These are phyloP conservation scores for Schwanniomyces pseudopolymorphus DNA, from an alignment of 805 yeast genomes.

Conservation along the genomic window DNA sequence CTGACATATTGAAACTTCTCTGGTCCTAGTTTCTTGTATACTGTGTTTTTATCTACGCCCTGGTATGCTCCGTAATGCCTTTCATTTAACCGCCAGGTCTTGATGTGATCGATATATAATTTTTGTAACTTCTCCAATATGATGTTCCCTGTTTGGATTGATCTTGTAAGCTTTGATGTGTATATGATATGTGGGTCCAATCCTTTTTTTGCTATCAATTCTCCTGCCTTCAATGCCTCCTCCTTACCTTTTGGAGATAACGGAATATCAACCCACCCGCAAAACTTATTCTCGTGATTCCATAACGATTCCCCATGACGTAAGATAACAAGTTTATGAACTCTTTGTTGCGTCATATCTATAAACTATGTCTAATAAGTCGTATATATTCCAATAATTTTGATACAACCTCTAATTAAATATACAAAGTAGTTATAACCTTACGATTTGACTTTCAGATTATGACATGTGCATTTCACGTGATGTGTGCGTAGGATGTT, in stretches of 20 bases:
- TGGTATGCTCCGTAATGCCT: slow-evolving; percentile 45
- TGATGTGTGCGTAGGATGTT: too few relatives aligned
- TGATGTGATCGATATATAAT: slow-evolving; percentile 37
- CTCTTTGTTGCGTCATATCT: slow-evolving; percentile 5
- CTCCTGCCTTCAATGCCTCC: slow-evolving; percentile 41
- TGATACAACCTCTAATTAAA: neutral
- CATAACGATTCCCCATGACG: slow-evolving; percentile 47
- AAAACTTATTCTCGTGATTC: slow-evolving; percentile 43
- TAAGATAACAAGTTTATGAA: slow-evolving; percentile 38
- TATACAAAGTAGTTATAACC: neutral
- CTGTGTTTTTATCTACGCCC: slow-evolving; percentile 38
- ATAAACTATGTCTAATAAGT: neutral
- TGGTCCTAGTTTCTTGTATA: slow-evolving; percentile 33
- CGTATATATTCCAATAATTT: neutral
- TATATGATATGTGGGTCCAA: slow-evolving; percentile 35
- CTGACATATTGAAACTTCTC: slow-evolving; percentile 39
- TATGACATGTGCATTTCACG: neutral
- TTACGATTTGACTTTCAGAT: neutral
- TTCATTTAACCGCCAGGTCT: slow-evolving; percentile 44
- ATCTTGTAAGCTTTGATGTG: slow-evolving; percentile 39
- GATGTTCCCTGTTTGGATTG: slow-evolving; percentile 41
- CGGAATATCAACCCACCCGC: slow-evolving; percentile 48
- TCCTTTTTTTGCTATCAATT: slow-evolving; percentile 25
- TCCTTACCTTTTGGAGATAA: slow-evolving; percentile 34
- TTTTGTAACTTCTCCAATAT: slow-evolving; percentile 31